Conservation (phyloP, 2,329 filamentous ascomycete genomes). For the Aspergillus pseudonomiae region DNA sequence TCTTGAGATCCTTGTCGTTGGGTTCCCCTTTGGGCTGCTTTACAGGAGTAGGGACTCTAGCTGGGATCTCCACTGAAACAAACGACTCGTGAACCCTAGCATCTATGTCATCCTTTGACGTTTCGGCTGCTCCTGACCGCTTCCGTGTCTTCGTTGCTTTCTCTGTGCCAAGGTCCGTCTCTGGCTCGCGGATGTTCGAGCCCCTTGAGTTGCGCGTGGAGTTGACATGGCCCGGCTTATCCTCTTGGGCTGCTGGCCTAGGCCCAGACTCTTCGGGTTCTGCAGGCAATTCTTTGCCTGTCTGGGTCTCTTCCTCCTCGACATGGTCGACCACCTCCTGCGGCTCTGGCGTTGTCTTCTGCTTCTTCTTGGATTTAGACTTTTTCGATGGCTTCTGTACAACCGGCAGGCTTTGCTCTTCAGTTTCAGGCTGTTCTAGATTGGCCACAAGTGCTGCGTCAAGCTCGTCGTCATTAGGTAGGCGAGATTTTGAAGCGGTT, state of each 20-base stretch:
- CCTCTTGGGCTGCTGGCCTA: conserved; percentile 3
- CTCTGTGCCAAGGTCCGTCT: not conserved
- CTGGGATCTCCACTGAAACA: conserved; percentile 33
- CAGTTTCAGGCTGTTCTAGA: conserved; percentile 59
- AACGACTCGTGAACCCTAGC: conserved; percentile 31
- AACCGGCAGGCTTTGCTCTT: conserved; percentile 42
- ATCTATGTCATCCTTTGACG: conserved; percentile 16
- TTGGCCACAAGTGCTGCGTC: conserved; percentile 68
- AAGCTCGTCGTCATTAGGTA: conserved; percentile 66
- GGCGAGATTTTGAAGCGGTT: conserved; percentile 46
- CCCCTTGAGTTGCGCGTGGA: conserved; percentile 6
- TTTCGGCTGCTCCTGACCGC: conserved; percentile 10
- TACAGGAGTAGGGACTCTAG: conserved; percentile 28
- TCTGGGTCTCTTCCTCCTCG: conserved; percentile 15
- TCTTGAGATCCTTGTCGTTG: conserved; percentile 27
- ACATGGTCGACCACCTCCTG: conserved; percentile 13
- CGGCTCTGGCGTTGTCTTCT: conserved; percentile 23
- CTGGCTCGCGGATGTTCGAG: conserved; percentile 6
- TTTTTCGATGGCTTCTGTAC: conserved; percentile 29
- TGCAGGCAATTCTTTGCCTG: conserved; percentile 4
- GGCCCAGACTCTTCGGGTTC: conserved; percentile 1
- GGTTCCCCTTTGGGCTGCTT: conserved; percentile 34
- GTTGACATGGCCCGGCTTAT: not conserved
- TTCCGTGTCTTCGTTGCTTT: not conserved
- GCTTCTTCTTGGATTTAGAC: conserved; percentile 34